Percentiles rank a stretch among this genome's conserved stretches.
These are phyloP conservation scores for Hygrocybe punicea DNA, from an alignment of 768 basidiomycete genomes.

Conservation along the genomic window DNA sequence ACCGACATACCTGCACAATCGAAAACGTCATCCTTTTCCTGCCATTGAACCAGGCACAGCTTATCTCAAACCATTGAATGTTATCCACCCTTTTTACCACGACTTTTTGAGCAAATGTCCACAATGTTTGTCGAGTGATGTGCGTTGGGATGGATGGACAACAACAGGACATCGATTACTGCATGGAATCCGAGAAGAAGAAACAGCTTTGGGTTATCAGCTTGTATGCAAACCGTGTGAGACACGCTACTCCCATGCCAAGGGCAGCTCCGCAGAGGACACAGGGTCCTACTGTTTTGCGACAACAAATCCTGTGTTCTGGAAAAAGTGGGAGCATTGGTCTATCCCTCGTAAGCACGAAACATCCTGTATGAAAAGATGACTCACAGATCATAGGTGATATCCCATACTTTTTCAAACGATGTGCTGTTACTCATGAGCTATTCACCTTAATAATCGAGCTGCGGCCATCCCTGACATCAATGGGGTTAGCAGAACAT, in stretches of 20 bases:
- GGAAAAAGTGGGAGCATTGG: slow-evolving; percentile 2
- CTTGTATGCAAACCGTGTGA: slow-evolving; percentile 1
- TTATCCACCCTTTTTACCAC: slow-evolving; percentile 8
- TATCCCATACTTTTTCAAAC: slow-evolving; percentile 2
- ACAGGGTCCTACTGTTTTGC: background rate
- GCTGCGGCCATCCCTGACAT: background rate
- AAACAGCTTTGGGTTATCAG: slow-evolving; percentile 6
- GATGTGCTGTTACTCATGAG: background rate
- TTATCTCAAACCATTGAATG: slow-evolving; percentile 1
- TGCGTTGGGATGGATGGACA: background rate
- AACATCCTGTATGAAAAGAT: background rate
- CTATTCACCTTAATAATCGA: too few relatives aligned
- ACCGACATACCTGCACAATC: slow-evolving; percentile 10
- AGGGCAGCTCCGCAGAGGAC: background rate
- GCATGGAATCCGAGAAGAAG: slow-evolving; percentile 4
- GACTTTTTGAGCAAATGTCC: background rate
- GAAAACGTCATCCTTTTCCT: background rate
- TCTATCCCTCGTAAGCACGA: slow-evolving; percentile 5
- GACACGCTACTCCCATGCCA: background rate
- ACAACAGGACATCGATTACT: background rate
- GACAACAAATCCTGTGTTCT: slow-evolving; percentile 3
- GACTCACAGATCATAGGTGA: background rate
- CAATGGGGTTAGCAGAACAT: background rate
- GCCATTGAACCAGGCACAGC: background rate
- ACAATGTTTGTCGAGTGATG: background rate